Evolutionary conservation across 768 basidiomycete genomes (phyloP).

Genomic region (Chalciporus pseudorubinellus): DNA sequence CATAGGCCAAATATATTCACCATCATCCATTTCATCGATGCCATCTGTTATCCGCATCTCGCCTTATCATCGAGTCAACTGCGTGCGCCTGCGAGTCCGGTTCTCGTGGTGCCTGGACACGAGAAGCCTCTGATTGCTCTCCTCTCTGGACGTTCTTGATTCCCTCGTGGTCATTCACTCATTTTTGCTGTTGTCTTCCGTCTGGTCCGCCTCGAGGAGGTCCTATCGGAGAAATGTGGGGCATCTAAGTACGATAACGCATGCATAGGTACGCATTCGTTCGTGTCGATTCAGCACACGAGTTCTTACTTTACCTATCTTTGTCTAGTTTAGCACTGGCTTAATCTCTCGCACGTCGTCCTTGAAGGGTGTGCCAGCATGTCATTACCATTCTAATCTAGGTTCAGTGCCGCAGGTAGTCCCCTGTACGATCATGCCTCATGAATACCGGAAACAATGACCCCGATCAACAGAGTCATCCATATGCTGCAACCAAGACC

Average conservation of each 20-base stretch:
- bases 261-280: no score
- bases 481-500: neutral
- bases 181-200: neutral
- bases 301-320: neutral
- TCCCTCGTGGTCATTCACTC: conserved; percentile 3
- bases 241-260: neutral
- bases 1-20: neutral
- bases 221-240: neutral
- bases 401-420: neutral
- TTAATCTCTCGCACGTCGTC: neutral
- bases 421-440: neutral
- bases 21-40: neutral
- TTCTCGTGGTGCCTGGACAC: conserved; percentile 5
- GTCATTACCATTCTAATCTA: neutral
- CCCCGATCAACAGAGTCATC: neutral
- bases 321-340: neutral
- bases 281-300: no score
- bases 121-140: neutral
- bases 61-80: neutral
- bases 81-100: neutral
- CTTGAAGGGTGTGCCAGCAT: neutral
- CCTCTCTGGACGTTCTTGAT: neutral
- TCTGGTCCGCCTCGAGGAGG: neutral
- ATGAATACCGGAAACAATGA: neutral
- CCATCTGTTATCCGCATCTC: conserved; percentile 1